These are phyloP conservation scores for Endocladia muricata DNA, from an alignment of 31 red algal species.

Conservation along the genomic window DNA sequence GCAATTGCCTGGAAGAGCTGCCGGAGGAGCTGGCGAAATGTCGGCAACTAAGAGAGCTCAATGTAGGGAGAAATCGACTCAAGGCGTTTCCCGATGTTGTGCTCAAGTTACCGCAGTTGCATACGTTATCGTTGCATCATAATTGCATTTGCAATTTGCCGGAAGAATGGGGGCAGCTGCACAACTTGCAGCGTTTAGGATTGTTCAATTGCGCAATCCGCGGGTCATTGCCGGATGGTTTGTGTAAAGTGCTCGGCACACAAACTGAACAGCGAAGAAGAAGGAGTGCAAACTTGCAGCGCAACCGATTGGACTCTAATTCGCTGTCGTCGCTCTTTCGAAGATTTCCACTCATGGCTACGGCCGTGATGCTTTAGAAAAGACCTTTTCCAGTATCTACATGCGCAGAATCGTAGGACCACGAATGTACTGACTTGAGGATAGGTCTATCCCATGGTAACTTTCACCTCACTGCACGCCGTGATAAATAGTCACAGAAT, in stretches of 20 bases:
- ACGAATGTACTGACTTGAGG: not conserved
- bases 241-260: constrained; percentile 39
- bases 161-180: constrained; percentile 27
- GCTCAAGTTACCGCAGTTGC: constrained; percentile 16
- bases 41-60: constrained; percentile 27
- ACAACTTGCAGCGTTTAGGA: constrained; percentile 29
- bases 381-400: no score
- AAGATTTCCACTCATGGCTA: constrained; percentile 17
- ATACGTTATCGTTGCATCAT: constrained; percentile 39
- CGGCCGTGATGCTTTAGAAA: constrained; percentile 24
- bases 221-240: constrained; percentile 20
- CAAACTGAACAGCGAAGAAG: constrained; percentile 13
- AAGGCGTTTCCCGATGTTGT: constrained; percentile 23
- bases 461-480: no score
- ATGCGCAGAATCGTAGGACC: not conserved
- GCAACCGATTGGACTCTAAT: constrained; percentile 10
- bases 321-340: constrained; percentile 19
- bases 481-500: no score
- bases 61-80: constrained; percentile 50
- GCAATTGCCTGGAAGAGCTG: constrained; percentile 15
- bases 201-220: constrained; percentile 29
- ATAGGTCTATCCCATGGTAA: not conserved
- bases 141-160: constrained; percentile 34
- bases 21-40: constrained; percentile 8
- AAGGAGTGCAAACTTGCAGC: constrained; percentile 22